Evolutionary conservation across 2,329 filamentous ascomycete species (phyloP), one percentile per base, ranked within the genome.

Genomic region (Tolypocladium album): DNA sequence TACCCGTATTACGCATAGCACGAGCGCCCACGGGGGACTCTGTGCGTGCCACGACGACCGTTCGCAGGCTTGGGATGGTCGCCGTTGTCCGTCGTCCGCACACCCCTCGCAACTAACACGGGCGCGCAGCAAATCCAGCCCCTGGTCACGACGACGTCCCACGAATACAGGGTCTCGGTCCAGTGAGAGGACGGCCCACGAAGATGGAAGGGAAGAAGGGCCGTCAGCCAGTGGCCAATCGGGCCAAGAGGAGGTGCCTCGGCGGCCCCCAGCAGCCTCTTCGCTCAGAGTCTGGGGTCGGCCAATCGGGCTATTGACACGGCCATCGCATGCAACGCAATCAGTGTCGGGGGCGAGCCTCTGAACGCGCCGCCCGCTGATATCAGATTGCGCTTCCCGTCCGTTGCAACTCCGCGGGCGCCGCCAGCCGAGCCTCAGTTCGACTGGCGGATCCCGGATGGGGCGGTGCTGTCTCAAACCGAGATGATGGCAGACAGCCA

Each of bases 231-330:
- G 13, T 11, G 50, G 13, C 50, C 31, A 55, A 55, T 55, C 50
- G 50, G 50, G 50, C 50, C 31, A 53, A n/a, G 22, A 36, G 50
- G 50, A 36, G 31, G 31, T n/a, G 31, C 15, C 27, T 27, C 4
- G 24, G 45, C 27, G 27, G 27, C 27, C 27, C 27, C 27, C 27
- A 31, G 27, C 27, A 31, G 22, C 45, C 24, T 36, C 50, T 2
- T 22, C 2, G 47, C 55, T 24, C 27, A 36, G 64, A 69, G 67
- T 70, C 69, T 64, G 69, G 69, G 69, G 69, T 59, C 63, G 59
- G 58, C 69, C 69, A 70, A 70, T 70, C 67, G 63, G 59, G 56
- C 60, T 22, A n/a, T 42, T 34, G 47, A 36, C 40, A 36, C 20
- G 20, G 57, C 31, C 17, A 31, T 31, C 27, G 27, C 27, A 50